Evolutionary conservation across 495 filamentous ascomycete genomes (phyloP).

Genomic region (Annulohypoxylon stygium): DNA sequence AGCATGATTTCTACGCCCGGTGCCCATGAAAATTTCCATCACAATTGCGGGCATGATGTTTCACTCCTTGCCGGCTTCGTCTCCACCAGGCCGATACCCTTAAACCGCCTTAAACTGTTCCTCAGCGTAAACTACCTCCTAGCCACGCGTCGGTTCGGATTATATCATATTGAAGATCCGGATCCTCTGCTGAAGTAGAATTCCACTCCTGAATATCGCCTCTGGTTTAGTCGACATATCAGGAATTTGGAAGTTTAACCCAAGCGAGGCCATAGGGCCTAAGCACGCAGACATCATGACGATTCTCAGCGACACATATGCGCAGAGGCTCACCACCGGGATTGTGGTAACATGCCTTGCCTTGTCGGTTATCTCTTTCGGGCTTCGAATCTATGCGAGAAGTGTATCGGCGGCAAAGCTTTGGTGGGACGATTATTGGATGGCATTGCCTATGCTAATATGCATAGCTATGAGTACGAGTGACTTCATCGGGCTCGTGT

Average conservation of each 20-base stretch:
- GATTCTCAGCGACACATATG: constrained; percentile 14
- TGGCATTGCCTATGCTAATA: constrained; percentile 55
- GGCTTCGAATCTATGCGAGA: constrained; percentile 42
- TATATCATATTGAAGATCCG: not conserved
- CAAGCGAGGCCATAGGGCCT: constrained; percentile 3
- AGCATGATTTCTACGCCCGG: constrained; percentile 18
- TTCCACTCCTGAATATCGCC: not conserved
- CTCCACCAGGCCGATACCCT: constrained; percentile 21
- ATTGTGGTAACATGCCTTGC: constrained; percentile 41
- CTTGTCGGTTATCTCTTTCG: constrained; percentile 42
- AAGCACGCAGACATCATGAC: constrained; percentile 17
- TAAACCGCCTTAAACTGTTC: constrained; percentile 6
- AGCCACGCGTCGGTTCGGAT: constrained; percentile 2
- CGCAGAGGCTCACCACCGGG: constrained; percentile 43
- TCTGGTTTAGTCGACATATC: constrained; percentile 16
- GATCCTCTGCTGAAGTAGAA: not conserved
- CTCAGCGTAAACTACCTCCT: not conserved
- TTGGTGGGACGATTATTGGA: constrained; percentile 61
- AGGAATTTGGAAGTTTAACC: constrained; percentile 2
- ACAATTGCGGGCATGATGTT: constrained; percentile 25
- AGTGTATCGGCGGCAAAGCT: constrained; percentile 47
- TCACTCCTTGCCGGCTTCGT: constrained; percentile 14
- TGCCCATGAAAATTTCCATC: constrained; percentile 25
- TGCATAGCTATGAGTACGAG: constrained; percentile 41
- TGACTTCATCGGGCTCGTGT: constrained; percentile 41